These are phyloP conservation scores for Fusarium lyarnte DNA, from an alignment of 2,329 filamentous ascomycete species.

Conservation along the genomic window DNA sequence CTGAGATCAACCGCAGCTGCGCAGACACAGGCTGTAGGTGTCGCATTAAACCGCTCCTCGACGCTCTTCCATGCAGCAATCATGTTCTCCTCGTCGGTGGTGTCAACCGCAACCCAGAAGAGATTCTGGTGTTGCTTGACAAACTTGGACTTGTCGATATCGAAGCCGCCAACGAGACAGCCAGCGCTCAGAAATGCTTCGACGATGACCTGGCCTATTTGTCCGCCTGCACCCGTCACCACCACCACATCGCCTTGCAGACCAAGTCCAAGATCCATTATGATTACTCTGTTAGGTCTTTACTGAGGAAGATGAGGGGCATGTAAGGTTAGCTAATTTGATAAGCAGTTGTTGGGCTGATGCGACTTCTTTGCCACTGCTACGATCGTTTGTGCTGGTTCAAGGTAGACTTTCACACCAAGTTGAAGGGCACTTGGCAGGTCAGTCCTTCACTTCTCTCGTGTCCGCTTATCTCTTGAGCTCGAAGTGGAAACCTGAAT, in stretches of 20 bases:
- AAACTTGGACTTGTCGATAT: background rate
- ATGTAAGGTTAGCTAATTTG: rapidly evolving
- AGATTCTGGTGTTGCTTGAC: rapidly evolving
- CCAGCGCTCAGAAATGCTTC: background rate
- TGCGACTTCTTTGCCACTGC: background rate
- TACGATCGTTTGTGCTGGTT: background rate
- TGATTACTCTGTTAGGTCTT: background rate
- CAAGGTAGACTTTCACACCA: rapidly evolving
- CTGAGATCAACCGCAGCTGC: background rate
- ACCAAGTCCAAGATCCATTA: background rate
- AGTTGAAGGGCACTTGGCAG: rapidly evolving
- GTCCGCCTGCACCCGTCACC: rapidly evolving
- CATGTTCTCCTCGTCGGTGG: background rate
- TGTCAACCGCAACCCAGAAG: background rate
- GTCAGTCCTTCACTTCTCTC: background rate
- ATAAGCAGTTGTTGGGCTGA: background rate
- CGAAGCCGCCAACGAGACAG: background rate
- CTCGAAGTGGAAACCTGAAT: background rate
- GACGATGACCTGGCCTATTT: background rate
- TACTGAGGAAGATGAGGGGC: background rate
- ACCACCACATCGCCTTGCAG: background rate
- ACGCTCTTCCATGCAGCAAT: rapidly evolving
- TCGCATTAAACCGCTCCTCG: background rate
- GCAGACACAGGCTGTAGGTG: rapidly evolving
- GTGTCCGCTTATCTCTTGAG: background rate